Evolutionary conservation across 1,284 basidiomycete species (phyloP).

Genomic region (Omphalotus olearius): DNA sequence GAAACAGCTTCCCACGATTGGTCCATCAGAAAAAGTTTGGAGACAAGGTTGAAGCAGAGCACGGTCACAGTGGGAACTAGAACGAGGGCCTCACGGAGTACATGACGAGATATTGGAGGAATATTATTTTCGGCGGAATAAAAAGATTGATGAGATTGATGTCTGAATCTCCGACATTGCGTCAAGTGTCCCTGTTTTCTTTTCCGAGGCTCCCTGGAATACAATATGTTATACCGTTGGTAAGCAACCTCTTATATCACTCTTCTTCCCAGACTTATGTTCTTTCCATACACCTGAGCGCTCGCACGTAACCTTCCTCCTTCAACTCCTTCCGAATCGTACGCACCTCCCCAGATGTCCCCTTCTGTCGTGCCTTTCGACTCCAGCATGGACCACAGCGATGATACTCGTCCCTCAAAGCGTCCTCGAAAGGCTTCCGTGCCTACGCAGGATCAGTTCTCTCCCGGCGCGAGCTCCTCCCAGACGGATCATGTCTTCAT

Average conservation of each 20-base stretch:
- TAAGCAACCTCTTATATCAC: slow-evolving; percentile 12
- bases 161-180: slow-evolving; percentile 8
- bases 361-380: slow-evolving; percentile 6
- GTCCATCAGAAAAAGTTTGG: background rate
- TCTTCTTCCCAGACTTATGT: slow-evolving; percentile 8
- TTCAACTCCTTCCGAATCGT: slow-evolving; percentile 8
- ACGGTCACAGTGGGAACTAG: too few species aligned
- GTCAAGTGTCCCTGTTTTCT: background rate
- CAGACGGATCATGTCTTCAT: slow-evolving; percentile 40
- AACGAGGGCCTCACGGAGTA: too few species aligned
- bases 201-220: slow-evolving; percentile 9
- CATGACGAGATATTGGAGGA: too few species aligned
- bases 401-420: slow-evolving; percentile 13
- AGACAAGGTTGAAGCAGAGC: too few species aligned
- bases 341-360: slow-evolving; percentile 11
- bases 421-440: slow-evolving; percentile 12
- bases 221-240: slow-evolving; percentile 4
- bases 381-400: background rate
- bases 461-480: slow-evolving; percentile 10
- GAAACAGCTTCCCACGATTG: background rate
- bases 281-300: background rate
- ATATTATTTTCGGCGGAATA: slow-evolving; percentile 14
- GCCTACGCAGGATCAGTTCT: background rate
- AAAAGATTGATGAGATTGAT: slow-evolving; percentile 2
- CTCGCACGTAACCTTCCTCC: slow-evolving; percentile 10